phyloP scores from a whole-genome alignment of 108 stramenopile genomes.

The Asterionellopsis glacialis region DNA sequence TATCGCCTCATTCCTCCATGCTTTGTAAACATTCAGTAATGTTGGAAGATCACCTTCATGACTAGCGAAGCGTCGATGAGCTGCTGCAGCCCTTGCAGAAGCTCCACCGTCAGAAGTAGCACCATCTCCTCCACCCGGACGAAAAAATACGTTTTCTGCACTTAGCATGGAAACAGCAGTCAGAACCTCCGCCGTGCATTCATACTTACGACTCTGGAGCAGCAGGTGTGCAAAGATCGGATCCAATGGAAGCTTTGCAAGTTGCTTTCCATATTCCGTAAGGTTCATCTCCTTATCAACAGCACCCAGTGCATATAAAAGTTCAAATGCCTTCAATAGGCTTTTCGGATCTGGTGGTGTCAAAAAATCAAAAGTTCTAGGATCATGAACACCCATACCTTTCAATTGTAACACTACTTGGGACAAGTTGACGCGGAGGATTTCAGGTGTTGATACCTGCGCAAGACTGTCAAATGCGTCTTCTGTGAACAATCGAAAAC shows the following conservation, averaged over 20 bases:
- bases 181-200: conserved; percentile 86
- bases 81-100: conserved; percentile 61
- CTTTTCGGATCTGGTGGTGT: conserved; percentile 51
- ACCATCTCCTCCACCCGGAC: conserved; percentile 81
- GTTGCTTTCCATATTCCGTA: conserved; percentile 64
- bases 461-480: conserved; percentile 54
- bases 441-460: conserved; percentile 81
- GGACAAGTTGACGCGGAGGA: conserved; percentile 77
- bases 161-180: conserved; percentile 93
- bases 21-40: conserved; percentile 85
- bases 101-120: conserved; percentile 59
- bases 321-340: conserved; percentile 56
- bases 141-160: conserved; percentile 92
- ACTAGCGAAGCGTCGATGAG: conserved; percentile 69
- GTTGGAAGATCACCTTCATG: conserved; percentile 95
- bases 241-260: conserved; percentile 79
- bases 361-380: conserved; percentile 84
- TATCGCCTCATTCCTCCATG: conserved; percentile 80
- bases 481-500: conserved; percentile 80
- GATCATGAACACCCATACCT: conserved; percentile 90
- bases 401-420: conserved; percentile 90
- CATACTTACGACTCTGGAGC: conserved; percentile 61
- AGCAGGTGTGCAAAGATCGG: conserved; percentile 74
- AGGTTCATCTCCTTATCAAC: conserved; percentile 58
- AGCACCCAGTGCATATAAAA: conserved; percentile 56